phyloP scores from a whole-genome alignment of 2,329 filamentous ascomycete species.

The Fusarium sp. region DNA sequence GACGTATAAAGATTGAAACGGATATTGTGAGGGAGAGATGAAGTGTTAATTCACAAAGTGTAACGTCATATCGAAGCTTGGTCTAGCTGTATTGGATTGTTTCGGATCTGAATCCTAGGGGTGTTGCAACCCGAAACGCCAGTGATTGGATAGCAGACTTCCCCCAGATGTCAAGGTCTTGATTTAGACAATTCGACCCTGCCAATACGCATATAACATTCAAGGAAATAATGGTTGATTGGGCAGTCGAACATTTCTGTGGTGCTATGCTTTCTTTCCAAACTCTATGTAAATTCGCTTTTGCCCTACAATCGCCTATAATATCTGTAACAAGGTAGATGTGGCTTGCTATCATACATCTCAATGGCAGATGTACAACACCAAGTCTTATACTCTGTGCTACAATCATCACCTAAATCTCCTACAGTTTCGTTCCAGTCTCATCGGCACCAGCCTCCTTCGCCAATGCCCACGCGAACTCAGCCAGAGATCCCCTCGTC shows the following conservation, averaged over 20 bases:
- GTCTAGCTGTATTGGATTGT: constrained; percentile 13
- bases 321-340: no score
- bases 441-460: constrained; percentile 54
- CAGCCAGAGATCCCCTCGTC: constrained; percentile 77
- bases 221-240: not conserved
- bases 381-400: not conserved
- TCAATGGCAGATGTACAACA: not conserved
- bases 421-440: constrained; percentile 47
- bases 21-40: not conserved
- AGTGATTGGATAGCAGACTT: constrained; percentile 39
- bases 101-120: constrained; percentile 37
- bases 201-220: not conserved
- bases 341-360: no score
- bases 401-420: not conserved
- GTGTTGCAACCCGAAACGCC: constrained; percentile 22
- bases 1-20: not conserved
- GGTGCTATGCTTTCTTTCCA: no score
- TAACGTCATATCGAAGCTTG: constrained; percentile 39
- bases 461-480: constrained; percentile 83
- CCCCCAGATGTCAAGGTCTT: not conserved
- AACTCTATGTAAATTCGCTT: no score
- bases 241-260: not conserved
- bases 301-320: no score
- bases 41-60: constrained; percentile 8
- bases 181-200: not conserved